Base-by-base conservation (phyloP, 441 rosid genomes). In the Erysimum cheiri region DNA sequence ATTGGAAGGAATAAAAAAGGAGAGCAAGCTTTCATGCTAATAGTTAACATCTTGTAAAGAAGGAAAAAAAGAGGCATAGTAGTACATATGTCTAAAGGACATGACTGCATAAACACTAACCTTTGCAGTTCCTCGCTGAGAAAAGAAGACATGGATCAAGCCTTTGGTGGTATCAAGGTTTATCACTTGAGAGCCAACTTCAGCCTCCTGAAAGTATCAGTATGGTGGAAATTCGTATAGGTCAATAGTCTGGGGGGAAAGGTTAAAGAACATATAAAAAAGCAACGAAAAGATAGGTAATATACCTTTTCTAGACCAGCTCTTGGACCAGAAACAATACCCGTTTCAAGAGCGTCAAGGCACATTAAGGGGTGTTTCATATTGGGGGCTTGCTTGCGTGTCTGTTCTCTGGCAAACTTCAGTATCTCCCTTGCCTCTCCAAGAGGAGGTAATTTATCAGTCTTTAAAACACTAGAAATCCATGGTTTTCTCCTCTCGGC, bases 361-460 rank as follows among this genome's bases (percentile, higher is more conserved):
- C 97, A 90, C 81, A 88, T 88, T 60, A 95, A 50, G 6, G 99
- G 98, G 72, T 95, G 99, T 63, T 72, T 80, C 60, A 92, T 80
- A 73, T 95, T 89, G 22, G 97, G 99, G 71, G 99, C 96, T 73
- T 43, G 84, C 75, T 80, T 89, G 53, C 61, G 88, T 55, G 86
- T 80, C 77, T 92, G 96, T 39, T 72, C 87, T 81, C 92, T 85
- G 12, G 89, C 99, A 86, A 92, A 92, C 75, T 89, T 87, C 80
- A 92, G 80, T 74, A 95, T 92, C 72, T 95, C 96, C 81, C 96
- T 87, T 54, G 97, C 98, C 73, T 90, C 98, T 46, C 96, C 94
- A 59, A 95, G 91, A 50, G 99, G 77, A 71, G 92, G 96, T 56
- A 95, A 74, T 80, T 88, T 95, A 80, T 88, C 91, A 13, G 96